Evolutionary conservation across 108 stramenopile species (phyloP).

Genomic region (Seminavis robusta): DNA sequence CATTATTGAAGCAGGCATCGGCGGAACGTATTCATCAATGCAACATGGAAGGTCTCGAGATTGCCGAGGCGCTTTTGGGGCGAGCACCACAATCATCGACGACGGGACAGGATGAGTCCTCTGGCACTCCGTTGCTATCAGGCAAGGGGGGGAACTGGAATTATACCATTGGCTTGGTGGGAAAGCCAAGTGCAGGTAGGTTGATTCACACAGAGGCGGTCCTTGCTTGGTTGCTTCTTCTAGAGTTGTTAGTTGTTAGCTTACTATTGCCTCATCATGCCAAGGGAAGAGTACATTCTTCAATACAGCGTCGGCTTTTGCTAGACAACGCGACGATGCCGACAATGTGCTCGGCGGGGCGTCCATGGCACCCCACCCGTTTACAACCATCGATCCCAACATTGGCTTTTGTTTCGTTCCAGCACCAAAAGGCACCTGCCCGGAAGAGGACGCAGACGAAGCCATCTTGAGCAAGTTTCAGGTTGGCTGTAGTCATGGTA

Average conservation of each 20-base stretch:
- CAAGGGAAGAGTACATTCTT: slow-evolving; percentile 92
- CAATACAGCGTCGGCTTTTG: slow-evolving; percentile 83
- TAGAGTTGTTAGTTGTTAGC: too few relatives aligned
- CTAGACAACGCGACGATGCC: slow-evolving; percentile 54
- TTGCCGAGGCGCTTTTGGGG: slow-evolving; percentile 40
- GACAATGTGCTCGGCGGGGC: slow-evolving; percentile 68
- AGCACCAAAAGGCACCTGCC: slow-evolving; percentile 63
- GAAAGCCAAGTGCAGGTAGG: slow-evolving; percentile 81
- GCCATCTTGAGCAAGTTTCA: not conserved
- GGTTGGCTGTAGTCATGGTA: slow-evolving; percentile 72
- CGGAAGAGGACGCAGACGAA: slow-evolving; percentile 46
- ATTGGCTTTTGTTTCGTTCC: slow-evolving; percentile 77
- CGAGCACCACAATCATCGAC: not conserved
- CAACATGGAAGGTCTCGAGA: slow-evolving; percentile 52
- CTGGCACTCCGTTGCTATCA: slow-evolving; percentile 11
- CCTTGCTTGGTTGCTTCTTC: not conserved
- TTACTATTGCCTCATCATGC: too few relatives aligned
- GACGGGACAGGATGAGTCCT: too few relatives aligned
- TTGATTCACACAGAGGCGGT: not conserved
- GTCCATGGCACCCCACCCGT: slow-evolving; percentile 89
- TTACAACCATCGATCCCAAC: slow-evolving; percentile 95
- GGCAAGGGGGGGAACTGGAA: slow-evolving; percentile 27
- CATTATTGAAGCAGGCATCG: slow-evolving; percentile 23
- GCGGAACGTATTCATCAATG: slow-evolving; percentile 43
- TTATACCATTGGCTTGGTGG: slow-evolving; percentile 68